Evolutionary conservation across 225 moss, liverwort and hornwort species (phyloP).

Genomic region (Physcomitrellopsis africana): DNA sequence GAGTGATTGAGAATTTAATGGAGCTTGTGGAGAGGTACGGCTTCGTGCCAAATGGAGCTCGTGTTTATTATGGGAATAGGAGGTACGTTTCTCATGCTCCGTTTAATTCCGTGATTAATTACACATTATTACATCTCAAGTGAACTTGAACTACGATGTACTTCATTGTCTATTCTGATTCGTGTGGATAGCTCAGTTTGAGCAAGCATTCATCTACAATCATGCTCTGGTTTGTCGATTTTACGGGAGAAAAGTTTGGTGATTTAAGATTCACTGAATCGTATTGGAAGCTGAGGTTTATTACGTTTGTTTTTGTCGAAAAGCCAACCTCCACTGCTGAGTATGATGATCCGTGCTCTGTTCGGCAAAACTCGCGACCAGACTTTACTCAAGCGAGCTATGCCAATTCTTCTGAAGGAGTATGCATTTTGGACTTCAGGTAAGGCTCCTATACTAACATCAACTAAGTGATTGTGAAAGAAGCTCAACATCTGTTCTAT

Average conservation of each 20-base stretch:
- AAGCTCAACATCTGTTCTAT: conserved; percentile 13
- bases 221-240: neutral
- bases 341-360: conserved; percentile 53
- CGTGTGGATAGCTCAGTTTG: conserved; percentile 6
- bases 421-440: conserved; percentile 50
- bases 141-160: neutral
- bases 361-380: conserved; percentile 33
- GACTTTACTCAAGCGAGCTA: conserved; percentile 39
- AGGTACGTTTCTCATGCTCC: conserved; percentile 15
- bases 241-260: conserved; percentile 1
- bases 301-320: conserved; percentile 35
- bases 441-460: conserved; percentile 3
- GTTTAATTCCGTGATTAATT: neutral
- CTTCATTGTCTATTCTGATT: conserved; percentile 4
- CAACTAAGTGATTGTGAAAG: neutral
- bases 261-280: neutral
- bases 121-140: neutral
- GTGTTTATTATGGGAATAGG: conserved; percentile 40
- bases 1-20: conserved; percentile 40
- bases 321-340: conserved; percentile 63
- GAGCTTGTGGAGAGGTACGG: conserved; percentile 40
- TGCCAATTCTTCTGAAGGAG: conserved; percentile 48
- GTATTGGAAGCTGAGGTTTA: conserved; percentile 26
- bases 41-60: conserved; percentile 41
- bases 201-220: neutral